Evolutionary conservation across 495 filamentous ascomycete genomes (phyloP).

Genomic region (Ramalina intermedia): DNA sequence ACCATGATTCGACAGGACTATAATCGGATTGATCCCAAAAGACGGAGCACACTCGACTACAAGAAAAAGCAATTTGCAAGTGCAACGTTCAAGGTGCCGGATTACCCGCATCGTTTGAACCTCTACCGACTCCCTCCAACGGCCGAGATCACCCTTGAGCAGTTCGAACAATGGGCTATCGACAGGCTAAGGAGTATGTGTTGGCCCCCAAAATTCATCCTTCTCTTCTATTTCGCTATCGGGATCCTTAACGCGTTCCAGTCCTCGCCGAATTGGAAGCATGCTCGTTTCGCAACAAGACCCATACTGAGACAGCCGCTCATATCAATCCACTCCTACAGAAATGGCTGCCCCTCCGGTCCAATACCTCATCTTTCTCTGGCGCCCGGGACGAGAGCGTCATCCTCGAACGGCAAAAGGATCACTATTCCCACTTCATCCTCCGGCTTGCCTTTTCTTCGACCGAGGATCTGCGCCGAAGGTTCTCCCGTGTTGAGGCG

Average conservation of each 20-base stretch:
- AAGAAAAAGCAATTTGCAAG: conserved; percentile 79
- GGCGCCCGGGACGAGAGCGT: conserved; percentile 34
- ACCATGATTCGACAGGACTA: conserved; percentile 58
- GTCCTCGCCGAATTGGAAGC: conserved; percentile 93
- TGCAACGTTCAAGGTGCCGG: conserved; percentile 51
- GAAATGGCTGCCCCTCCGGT: conserved; percentile 72
- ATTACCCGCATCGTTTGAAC: conserved; percentile 79
- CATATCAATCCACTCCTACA: conserved; percentile 70
- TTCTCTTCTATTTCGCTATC: not conserved
- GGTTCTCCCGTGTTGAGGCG: conserved; percentile 76
- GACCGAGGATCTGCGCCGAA: conserved; percentile 80
- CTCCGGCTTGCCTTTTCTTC: conserved; percentile 83
- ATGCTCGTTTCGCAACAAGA: conserved; percentile 86
- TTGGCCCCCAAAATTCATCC: not conserved
- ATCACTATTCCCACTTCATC: conserved; percentile 97
- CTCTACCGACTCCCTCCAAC: conserved; percentile 83
- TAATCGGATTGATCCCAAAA: conserved; percentile 66
- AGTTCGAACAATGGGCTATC: conserved; percentile 99
- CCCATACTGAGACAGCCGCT: conserved; percentile 55
- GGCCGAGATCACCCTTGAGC: conserved; percentile 86
- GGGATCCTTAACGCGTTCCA: conserved; percentile 20
- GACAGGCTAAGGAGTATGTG: conserved; percentile 61
- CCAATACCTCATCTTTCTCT: conserved; percentile 50
- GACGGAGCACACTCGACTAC: conserved; percentile 55
- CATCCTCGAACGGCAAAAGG: conserved; percentile 70